Conservation (phyloP, 139 green algal genomes). For the Micractinium conductrix region DNA sequence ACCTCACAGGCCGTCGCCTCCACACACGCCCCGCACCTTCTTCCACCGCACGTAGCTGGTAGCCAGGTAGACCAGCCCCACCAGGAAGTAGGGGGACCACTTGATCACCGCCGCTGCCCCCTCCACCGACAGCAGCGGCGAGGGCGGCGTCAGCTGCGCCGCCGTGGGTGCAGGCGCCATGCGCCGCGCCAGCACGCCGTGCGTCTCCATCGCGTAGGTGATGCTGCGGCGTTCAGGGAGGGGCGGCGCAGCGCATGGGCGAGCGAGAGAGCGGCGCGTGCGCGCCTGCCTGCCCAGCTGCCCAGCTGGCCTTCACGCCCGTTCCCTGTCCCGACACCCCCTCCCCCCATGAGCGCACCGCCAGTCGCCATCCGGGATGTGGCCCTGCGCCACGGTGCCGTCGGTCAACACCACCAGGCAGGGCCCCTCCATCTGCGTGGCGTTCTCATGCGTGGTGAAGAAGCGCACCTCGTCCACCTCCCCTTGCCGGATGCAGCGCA, state of each 20-base stretch:
- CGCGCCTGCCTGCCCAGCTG: too few relatives aligned
- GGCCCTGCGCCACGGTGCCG: constrained; percentile 65
- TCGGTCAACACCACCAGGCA: constrained; percentile 68
- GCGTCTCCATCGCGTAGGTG: constrained; percentile 72
- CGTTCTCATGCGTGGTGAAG: constrained; percentile 48
- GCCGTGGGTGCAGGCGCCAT: constrained; percentile 26
- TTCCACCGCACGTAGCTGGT: constrained; percentile 46
- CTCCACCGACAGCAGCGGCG: constrained; percentile 4
- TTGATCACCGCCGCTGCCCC: constrained; percentile 22
- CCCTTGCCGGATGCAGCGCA: constrained; percentile 68
- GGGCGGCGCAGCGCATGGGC: too few relatives aligned
- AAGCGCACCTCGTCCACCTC: constrained; percentile 65
- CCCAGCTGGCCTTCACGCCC: neutral
- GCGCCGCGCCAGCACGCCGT: constrained; percentile 54
- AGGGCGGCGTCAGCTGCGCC: constrained; percentile 33
- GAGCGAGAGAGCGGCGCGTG: neutral
- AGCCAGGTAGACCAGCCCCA: constrained; percentile 56
- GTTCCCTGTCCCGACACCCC: neutral
- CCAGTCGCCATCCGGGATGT: constrained; percentile 67
- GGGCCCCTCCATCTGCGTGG: constrained; percentile 53
- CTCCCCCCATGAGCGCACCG: constrained; percentile 8
- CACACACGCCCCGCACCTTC: constrained; percentile 17
- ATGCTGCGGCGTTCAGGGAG: neutral
- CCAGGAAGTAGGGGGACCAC: constrained; percentile 48
- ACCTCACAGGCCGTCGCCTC: too few relatives aligned